phyloP scores from a whole-genome alignment of 2,329 filamentous ascomycete genomes.

The Aspergillus glaucus region DNA sequence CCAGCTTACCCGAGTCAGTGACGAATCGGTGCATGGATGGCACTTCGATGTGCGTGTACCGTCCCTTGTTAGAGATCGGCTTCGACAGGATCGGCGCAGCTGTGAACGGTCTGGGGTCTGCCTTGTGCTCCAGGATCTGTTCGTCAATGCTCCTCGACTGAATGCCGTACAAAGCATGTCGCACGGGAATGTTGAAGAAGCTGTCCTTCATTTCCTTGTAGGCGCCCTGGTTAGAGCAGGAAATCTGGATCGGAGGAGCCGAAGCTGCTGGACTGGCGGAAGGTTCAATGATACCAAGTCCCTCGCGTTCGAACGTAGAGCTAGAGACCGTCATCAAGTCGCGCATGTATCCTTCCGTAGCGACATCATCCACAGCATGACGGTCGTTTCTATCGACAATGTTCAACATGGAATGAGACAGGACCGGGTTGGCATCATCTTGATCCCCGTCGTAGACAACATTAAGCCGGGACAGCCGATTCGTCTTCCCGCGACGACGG shows the following conservation, averaged over 20 bases:
- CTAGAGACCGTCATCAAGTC: conserved; percentile 74
- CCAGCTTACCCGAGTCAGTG: conserved; percentile 93
- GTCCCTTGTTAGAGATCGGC: conserved; percentile 72
- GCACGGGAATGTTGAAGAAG: conserved; percentile 72
- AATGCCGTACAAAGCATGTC: conserved; percentile 66
- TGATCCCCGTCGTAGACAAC: conserved; percentile 63
- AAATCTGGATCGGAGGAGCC: conserved; percentile 78
- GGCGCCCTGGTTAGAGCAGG: conserved; percentile 62
- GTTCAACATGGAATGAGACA: conserved; percentile 72
- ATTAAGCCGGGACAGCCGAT: conserved; percentile 60
- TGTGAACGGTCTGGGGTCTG: conserved; percentile 50
- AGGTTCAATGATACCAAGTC: conserved; percentile 72
- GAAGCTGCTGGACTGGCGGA: conserved; percentile 71
- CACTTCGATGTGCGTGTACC: conserved; percentile 85
- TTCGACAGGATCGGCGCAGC: conserved; percentile 68
- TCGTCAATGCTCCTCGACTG: conserved; percentile 59
- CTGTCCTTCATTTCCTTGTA: conserved; percentile 59
- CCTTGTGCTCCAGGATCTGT: conserved; percentile 65
- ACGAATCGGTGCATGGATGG: conserved; percentile 97
- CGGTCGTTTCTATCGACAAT: conserved; percentile 66
- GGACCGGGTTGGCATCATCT: conserved; percentile 56
- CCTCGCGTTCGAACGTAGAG: conserved; percentile 59
- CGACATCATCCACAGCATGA: conserved; percentile 61
- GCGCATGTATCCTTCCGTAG: conserved; percentile 64
- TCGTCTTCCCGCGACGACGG: conserved; percentile 45